A percentile compares a stretch with the other conserved stretches of the same genome.
Evolutionary conservation across 2,329 filamentous ascomycete species (phyloP).

Genomic region (Fusarium brachygibbosum): DNA sequence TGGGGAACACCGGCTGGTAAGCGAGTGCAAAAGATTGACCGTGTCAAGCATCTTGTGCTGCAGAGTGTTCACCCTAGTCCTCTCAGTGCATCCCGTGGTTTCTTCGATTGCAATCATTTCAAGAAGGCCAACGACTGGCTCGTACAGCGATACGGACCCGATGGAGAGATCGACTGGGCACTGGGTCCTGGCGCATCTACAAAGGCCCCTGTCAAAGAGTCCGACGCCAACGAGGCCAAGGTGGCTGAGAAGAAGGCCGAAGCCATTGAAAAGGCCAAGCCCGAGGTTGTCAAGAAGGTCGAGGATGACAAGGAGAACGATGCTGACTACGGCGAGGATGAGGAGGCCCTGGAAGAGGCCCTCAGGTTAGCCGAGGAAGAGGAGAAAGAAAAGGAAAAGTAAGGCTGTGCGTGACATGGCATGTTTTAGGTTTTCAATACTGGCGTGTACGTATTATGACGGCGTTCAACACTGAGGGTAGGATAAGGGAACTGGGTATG

Average conservation of each 20-base stretch:
- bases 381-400: conserved; percentile 38
- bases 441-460: conserved; percentile 31
- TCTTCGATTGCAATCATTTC: conserved; percentile 87
- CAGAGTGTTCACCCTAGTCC: conserved; percentile 93
- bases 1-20: conserved; percentile 91
- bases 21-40: conserved; percentile 80
- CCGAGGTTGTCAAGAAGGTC: conserved; percentile 28
- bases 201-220: conserved; percentile 46
- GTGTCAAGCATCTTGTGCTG: conserved; percentile 82
- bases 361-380: conserved; percentile 52
- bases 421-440: conserved; percentile 6
- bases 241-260: conserved; percentile 47
- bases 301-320: conserved; percentile 48
- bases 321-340: conserved; percentile 53
- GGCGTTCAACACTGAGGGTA: conserved; percentile 36
- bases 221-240: conserved; percentile 43
- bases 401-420: conserved; percentile 2
- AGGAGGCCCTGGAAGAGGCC: conserved; percentile 56
- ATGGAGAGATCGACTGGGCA: conserved; percentile 88
- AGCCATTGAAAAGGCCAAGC: conserved; percentile 42
- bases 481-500: conserved; percentile 16
- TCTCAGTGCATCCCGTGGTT: conserved; percentile 85
- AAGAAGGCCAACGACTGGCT: conserved; percentile 89
- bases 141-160: conserved; percentile 79
- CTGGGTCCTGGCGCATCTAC: conserved; percentile 58